Evolutionary conservation across 202 grass and related monocot genomes (phyloP).

Genomic region (Carex sylvatica): DNA sequence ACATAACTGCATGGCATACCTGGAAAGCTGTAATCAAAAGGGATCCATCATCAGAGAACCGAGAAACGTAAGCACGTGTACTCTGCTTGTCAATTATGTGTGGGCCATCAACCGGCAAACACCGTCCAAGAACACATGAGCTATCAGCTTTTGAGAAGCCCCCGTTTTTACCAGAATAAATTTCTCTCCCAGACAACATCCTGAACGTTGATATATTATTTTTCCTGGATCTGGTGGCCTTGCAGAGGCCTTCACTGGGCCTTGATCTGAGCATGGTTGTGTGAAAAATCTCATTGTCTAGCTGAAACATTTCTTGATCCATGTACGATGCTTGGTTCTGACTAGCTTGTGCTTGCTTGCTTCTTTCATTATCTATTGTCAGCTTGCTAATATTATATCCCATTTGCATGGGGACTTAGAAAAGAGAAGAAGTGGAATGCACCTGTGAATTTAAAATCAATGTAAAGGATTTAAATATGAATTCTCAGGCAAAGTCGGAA

Average conservation of each 20-base stretch:
- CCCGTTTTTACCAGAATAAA: constrained; percentile 43
- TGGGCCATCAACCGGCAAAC: constrained; percentile 63
- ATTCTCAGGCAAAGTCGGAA: background rate
- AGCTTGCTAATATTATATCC: constrained; percentile 72
- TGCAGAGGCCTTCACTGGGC: constrained; percentile 45
- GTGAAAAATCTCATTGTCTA: constrained; percentile 83
- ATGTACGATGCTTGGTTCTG: constrained; percentile 25
- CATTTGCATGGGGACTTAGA: constrained; percentile 35
- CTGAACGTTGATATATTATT: constrained; percentile 39
- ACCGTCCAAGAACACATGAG: constrained; percentile 53
- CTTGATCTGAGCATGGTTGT: constrained; percentile 57
- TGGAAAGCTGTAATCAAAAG: constrained; percentile 80
- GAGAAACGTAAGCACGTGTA: constrained; percentile 76
- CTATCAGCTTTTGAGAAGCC: constrained; percentile 58
- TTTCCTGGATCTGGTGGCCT: constrained; percentile 34
- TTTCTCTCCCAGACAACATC: constrained; percentile 67
- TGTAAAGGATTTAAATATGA: background rate
- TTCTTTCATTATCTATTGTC: constrained; percentile 40
- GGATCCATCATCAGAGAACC: constrained; percentile 72
- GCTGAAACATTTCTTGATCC: constrained; percentile 43
- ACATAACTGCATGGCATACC: constrained; percentile 39
- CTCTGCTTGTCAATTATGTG: constrained; percentile 45
- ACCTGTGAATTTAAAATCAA: background rate
- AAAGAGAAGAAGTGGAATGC: background rate
- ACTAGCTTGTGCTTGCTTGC: constrained; percentile 27